Conservation (phyloP, 164 flowering plant species). For the Malania oleifera region DNA sequence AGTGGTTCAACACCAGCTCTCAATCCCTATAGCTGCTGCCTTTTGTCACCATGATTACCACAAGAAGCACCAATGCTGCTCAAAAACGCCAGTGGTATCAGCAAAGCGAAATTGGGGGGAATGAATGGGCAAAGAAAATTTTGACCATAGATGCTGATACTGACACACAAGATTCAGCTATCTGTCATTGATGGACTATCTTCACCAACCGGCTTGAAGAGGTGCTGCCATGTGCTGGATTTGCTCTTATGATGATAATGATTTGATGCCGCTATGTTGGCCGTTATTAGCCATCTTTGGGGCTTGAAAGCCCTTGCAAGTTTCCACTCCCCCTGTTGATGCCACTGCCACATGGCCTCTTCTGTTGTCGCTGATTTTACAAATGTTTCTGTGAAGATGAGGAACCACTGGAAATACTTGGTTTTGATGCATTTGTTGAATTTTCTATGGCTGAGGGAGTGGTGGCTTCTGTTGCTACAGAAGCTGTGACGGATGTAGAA, state of each 20-base stretch:
- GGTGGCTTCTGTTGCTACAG: conserved; percentile 54
- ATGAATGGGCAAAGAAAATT: conserved; percentile 58
- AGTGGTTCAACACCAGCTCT: conserved; percentile 57
- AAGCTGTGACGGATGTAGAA: conserved; percentile 80
- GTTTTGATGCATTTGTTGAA: conserved; percentile 53
- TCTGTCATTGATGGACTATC: conserved; percentile 76
- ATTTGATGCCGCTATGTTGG: conserved; percentile 17
- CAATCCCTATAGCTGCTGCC: conserved; percentile 40
- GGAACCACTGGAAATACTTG: conserved; percentile 67
- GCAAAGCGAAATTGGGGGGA: conserved; percentile 62
- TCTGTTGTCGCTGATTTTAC: conserved; percentile 46
- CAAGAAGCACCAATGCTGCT: conserved; percentile 20
- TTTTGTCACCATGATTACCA: conserved; percentile 40
- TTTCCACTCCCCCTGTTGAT: conserved; percentile 36
- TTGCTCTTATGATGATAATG: no score
- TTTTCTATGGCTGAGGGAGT: conserved; percentile 42
- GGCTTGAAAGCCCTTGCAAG: conserved; percentile 40
- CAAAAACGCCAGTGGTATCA: conserved; percentile 42
- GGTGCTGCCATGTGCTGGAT: conserved; percentile 24
- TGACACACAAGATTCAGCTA: conserved; percentile 50
- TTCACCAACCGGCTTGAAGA: conserved; percentile 48
- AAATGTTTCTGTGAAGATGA: conserved; percentile 80
- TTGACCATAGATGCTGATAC: conserved; percentile 51
- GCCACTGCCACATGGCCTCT: conserved; percentile 38
- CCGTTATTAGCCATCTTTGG: conserved; percentile 41